A percentile compares a stretch with the other conserved stretches of the same genome.
Conservation (phyloP, 257 asterid species). For the Solanum pimpinellifolium region DNA sequence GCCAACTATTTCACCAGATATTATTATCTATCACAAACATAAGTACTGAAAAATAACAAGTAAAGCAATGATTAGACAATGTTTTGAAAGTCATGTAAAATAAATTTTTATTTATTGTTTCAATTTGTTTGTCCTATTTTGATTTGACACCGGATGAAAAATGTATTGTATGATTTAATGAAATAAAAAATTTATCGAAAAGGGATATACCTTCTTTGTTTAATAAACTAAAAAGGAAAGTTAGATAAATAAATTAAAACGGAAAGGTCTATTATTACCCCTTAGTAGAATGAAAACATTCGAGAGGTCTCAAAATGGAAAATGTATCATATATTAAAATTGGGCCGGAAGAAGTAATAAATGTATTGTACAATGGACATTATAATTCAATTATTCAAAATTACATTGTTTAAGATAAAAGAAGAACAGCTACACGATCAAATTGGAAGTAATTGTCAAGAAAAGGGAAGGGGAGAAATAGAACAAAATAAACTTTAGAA, state of each 20-base stretch:
- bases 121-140: background rate
- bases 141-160: background rate
- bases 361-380: background rate
- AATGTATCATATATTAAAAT: background rate
- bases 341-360: background rate
- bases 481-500: background rate
- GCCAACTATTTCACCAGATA: background rate
- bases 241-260: too few relatives aligned
- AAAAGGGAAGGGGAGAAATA: background rate
- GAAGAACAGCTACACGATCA: background rate
- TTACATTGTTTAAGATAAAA: background rate
- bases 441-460: background rate
- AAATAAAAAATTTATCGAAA: too few relatives aligned
- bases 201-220: background rate
- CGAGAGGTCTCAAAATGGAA: background rate
- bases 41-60: background rate
- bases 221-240: too few relatives aligned
- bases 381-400: background rate
- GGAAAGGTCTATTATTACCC: too few relatives aligned
- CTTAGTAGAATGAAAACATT: background rate
- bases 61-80: too few relatives aligned
- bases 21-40: background rate
- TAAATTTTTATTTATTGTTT: too few relatives aligned
- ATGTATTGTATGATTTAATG: background rate
- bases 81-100: too few relatives aligned